Evolutionary conservation across 1,139 yeast genomes (phyloP).

Genomic region (Yamadazyma triangularis): DNA sequence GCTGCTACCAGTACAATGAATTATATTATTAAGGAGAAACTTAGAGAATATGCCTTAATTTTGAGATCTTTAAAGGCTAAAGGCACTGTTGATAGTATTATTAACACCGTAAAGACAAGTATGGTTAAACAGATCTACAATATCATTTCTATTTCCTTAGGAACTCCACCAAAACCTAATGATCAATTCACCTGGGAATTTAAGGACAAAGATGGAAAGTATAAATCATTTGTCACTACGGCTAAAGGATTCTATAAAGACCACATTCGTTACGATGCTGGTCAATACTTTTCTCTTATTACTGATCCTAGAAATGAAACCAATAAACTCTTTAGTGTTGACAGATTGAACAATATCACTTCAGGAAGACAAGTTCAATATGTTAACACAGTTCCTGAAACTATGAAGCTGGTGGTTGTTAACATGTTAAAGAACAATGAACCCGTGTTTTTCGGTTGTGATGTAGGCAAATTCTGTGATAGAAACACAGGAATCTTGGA

Average conservation of each 20-base stretch:
- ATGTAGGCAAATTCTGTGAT: conserved; percentile 71
- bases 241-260: conserved; percentile 60
- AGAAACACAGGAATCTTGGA: conserved; percentile 65
- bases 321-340: conserved; percentile 61
- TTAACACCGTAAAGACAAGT: conserved; percentile 32
- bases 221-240: conserved; percentile 48
- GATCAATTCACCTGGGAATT: conserved; percentile 71
- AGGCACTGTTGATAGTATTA: conserved; percentile 18
- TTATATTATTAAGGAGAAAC: conserved; percentile 56
- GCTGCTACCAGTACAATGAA: conserved; percentile 55
- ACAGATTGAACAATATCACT: conserved; percentile 65
- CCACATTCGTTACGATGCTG: conserved; percentile 49
- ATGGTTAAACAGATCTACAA: conserved; percentile 62
- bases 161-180: conserved; percentile 71
- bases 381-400: conserved; percentile 59
- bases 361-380: conserved; percentile 67
- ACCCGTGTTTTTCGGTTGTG: conserved; percentile 82
- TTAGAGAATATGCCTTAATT: conserved; percentile 70
- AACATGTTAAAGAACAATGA: conserved; percentile 64
- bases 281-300: conserved; percentile 59
- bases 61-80: conserved; percentile 45
- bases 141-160: conserved; percentile 61
- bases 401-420: conserved; percentile 56
- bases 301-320: conserved; percentile 77
- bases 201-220: conserved; percentile 66